Base-by-base conservation (phyloP, 495 filamentous ascomycete species). In the Aspergillus carlsbadensis region DNA sequence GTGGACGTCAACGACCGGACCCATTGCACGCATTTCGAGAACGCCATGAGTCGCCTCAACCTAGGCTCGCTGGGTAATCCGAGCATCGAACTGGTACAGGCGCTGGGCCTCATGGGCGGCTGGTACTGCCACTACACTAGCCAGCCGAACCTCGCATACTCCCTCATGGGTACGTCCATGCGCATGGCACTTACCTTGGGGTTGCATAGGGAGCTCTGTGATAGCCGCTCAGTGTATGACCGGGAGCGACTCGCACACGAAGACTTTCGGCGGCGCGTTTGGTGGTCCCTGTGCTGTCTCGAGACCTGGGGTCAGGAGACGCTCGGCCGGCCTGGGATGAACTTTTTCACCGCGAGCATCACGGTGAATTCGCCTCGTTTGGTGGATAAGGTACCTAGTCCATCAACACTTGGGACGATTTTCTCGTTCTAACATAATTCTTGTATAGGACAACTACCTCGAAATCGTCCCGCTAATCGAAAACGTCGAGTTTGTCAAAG, bases 271-370 rank as follows among this genome's bases (percentile, higher is more conserved):
- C 78, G 86, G 57, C 76, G 88, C 31, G 86, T 87, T 17, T 92
- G 88, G 88, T 92, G 88, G 88, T 86, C 81, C 44, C 69, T 91
- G 44, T 87, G 87, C 73, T 88, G 85, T 72, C 77, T 92, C 52
- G 88, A 92, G 69, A 87, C 88, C 0, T 92, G 88, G 87, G 87
- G 83, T 5, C 80, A 79, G 6, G 88, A 86, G 43, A 91, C 87
- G 15, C 81, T 88, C 49, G 88, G 88, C 10, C 78, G 88, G 31
- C 88, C 87, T 2, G 88, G 85, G 15, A 81, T 92, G 68, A 87
- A 87, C 6, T 80, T 87, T 18, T 87, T 82, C 77, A 83, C 86
- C 5, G 84, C 85, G 1, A 84, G 82, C 17, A 87, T 91, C 65
- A 89, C 87, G 46, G 86, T 89, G 57, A 76, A 81, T 11, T 71